Percentiles rank a stretch among this genome's conserved stretches.
Evolutionary conservation across 306 rosid genomes (phyloP).

Genomic region (Vicia sativa): DNA sequence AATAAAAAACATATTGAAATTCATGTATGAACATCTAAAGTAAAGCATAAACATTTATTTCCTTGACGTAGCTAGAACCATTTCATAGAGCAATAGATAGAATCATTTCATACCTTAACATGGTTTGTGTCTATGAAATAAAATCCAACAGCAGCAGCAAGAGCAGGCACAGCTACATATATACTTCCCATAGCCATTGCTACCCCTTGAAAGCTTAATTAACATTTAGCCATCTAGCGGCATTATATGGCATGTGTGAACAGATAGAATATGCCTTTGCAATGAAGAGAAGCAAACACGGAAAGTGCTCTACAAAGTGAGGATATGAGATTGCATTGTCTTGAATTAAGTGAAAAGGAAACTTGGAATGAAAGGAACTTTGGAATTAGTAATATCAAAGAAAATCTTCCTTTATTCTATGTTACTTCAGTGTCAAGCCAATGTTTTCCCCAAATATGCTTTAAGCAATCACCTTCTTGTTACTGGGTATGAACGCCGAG

Average conservation of each 20-base stretch:
- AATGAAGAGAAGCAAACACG: constrained; percentile 48
- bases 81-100: constrained; percentile 4
- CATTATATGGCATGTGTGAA: neutral
- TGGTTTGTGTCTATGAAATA: constrained; percentile 44
- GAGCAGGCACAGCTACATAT: constrained; percentile 47
- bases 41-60: constrained; percentile 10
- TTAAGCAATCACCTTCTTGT: constrained; percentile 22
- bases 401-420: constrained; percentile 13
- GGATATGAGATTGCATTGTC: constrained; percentile 8
- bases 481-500: neutral
- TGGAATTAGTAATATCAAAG: neutral
- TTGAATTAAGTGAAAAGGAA: constrained; percentile 26
- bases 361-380: constrained; percentile 29
- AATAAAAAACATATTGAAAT: neutral
- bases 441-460: neutral
- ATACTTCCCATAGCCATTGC: constrained; percentile 46
- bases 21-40: neutral
- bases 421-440: constrained; percentile 8
- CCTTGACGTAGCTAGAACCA: neutral
- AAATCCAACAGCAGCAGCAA: constrained; percentile 55
- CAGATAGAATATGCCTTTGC: constrained; percentile 46
- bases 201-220: constrained; percentile 26
- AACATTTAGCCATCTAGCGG: constrained; percentile 2
- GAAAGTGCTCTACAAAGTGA: constrained; percentile 14
- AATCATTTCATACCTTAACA: constrained; percentile 41